Evolutionary conservation across 352 stramenopile species (phyloP).

Genomic region (Phytophthora cajani): DNA sequence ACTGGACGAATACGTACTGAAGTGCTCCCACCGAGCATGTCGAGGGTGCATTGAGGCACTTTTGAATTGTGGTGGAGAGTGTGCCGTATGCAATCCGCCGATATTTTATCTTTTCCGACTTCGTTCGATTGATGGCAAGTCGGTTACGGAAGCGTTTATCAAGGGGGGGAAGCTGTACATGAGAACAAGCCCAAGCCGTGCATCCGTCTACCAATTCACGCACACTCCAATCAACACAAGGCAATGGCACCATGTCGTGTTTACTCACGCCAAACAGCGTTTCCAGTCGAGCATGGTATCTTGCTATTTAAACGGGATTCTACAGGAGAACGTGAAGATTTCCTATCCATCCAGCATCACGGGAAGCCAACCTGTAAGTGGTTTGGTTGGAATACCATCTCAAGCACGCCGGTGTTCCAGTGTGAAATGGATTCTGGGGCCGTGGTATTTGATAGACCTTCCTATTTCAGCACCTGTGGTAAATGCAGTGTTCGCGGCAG

Average conservation of each 20-base stretch:
- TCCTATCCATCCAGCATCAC: conserved; percentile 67
- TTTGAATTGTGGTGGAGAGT: conserved; percentile 61
- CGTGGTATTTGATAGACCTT: conserved; percentile 77
- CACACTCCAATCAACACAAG: conserved; percentile 48
- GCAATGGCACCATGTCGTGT: conserved; percentile 60
- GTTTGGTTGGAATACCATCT: conserved; percentile 62
- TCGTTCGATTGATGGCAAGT: conserved; percentile 73
- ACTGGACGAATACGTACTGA: conserved; percentile 61
- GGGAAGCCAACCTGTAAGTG: conserved; percentile 61
- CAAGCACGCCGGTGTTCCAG: conserved; percentile 54
- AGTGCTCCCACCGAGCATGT: conserved; percentile 74
- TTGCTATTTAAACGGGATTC: conserved; percentile 67
- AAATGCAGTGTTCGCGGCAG: conserved; percentile 63
- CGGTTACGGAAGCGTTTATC: conserved; percentile 70
- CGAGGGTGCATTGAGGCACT: conserved; percentile 65
- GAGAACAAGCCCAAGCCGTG: conserved; percentile 56
- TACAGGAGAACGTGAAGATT: conserved; percentile 76
- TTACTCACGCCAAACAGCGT: conserved; percentile 69
- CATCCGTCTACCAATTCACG: conserved; percentile 61
- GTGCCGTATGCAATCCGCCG: conserved; percentile 74
- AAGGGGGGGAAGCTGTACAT: conserved; percentile 73
- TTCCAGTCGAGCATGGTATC: conserved; percentile 75
- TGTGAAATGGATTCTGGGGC: conserved; percentile 56
- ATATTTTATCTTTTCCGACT: conserved; percentile 80
- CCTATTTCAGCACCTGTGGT: conserved; percentile 51